These are phyloP conservation scores for Ceratobasidium theobromae DNA, from an alignment of 1,284 basidiomycete genomes.

Conservation along the genomic window DNA sequence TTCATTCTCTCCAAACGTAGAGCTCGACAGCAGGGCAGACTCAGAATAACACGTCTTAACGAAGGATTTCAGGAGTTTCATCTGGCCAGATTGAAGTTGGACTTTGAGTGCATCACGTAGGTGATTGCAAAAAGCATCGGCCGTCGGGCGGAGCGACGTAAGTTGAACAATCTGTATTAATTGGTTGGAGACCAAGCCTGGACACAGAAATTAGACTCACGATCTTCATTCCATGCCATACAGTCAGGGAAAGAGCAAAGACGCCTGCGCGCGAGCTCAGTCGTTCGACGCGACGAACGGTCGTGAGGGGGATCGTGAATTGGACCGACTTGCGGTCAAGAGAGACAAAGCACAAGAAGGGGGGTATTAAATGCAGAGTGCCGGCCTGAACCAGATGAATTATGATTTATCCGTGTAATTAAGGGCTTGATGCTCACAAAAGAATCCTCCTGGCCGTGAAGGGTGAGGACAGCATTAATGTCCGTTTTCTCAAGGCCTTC, in stretches of 20 bases:
- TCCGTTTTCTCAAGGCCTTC: constrained; percentile 66
- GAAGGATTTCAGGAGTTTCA: constrained; percentile 93
- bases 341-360: constrained; percentile 90
- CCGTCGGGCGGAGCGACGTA: constrained; percentile 92
- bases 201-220: constrained; percentile 53
- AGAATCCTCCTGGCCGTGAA: constrained; percentile 85
- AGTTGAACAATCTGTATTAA: constrained; percentile 81
- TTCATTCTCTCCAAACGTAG: constrained; percentile 60
- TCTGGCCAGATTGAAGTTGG: constrained; percentile 81
- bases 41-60: constrained; percentile 95
- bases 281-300: constrained; percentile 92
- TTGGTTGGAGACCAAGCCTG: background rate
- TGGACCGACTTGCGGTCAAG: constrained; percentile 90
- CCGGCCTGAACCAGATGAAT: constrained; percentile 64
- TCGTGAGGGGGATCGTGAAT: constrained; percentile 90
- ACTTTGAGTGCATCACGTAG: constrained; percentile 89
- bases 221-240: constrained; percentile 96
- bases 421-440: constrained; percentile 66
- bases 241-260: constrained; percentile 90
- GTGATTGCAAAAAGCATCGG: constrained; percentile 90
- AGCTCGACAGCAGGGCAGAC: constrained; percentile 62
- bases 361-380: constrained; percentile 84
- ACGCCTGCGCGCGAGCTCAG: constrained; percentile 89
- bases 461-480: constrained; percentile 84
- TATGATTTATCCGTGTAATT: background rate